Base-by-base conservation (phyloP, 306 rosid species). In the Canavalia gladiata region DNA sequence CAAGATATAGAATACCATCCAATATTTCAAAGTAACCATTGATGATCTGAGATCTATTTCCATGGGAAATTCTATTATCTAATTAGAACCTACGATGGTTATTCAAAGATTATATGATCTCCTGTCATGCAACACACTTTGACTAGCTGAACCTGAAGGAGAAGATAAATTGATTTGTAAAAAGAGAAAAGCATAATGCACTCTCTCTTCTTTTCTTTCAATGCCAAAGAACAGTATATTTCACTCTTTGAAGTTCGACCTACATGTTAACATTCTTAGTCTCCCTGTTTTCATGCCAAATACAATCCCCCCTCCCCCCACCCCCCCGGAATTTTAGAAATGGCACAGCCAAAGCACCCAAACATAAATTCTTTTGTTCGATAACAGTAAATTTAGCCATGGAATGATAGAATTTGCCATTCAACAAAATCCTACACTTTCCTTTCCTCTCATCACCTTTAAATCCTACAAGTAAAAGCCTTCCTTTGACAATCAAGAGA, bases 21-120 rank as follows among this genome's bases (percentile, higher is more conserved):
- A 41, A 77, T 62, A 64, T 50, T 45, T 63, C 72, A 62, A 78
- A 47, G 35, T 11, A 62, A 52, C n/a, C 68, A 54, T 66, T 45
- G 46, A 64, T 54, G 31, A 43, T 18, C 12, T 25, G 12, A 13
- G 62, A 55, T 72, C 35, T 41, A 42, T 12, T 72, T 72, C 4
- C 76, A 56, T 2, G 1, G 31, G 34, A 29, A 37, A 31, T 60
- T 77, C 49, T 13, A 68, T 39, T 11, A 57, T 59, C 63, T 72
- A 46, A 63, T 43, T 30, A 51, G 51, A 65, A 60, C 3, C 13
- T 43, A 45, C 52, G 58, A 77, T 43, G 71, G 57, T 83, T 71
- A 30, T 13, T 55, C 37, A 43, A 46, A 54, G 37, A 42, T 56
- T 58, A 45, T 7, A 60, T 35, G 56, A 46, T 78, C 76, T 55